Evolutionary conservation across 2,329 filamentous ascomycete species (phyloP), one percentile per base, ranked within the genome.

Genomic region (Fusarium humuli): DNA sequence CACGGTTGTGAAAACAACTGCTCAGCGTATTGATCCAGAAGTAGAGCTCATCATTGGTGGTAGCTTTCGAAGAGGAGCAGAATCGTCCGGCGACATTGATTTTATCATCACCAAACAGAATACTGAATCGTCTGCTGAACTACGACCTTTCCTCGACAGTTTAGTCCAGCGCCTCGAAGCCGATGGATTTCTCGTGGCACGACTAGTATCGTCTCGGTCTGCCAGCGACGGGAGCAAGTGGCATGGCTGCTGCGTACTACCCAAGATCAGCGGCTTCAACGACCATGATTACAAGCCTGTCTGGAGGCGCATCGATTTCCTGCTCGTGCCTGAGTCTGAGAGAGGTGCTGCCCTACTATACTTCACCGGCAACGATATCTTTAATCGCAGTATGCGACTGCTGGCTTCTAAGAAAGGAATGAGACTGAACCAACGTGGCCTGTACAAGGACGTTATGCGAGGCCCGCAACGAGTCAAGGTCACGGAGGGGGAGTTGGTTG

Each of bases 321-420:
- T 98, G 3, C 86, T 97, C 6, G 94, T 97, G 1, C 94, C 94
- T 0, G 90, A 90, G 71, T 83, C 87, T 3, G 91, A 97, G 79
- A 85, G 94, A 53, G 95, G 95, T 2, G 94, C 93, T 0, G 94
- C 94, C 1, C 78, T 98, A 66, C 87, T 98, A n/a, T 98, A 98
- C 77, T 98, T 98, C 76, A 98, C 95, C 0, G 95, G 95, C 2
- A 96, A 98, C 72, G 94, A 97, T 77, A 91, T 97, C 34, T 98
- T 98, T 82, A 98, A 98, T 78, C 85, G 94, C 18, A 97, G 93
- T 76, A 88, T 98, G 78, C 83, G 95, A 69, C 81, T 97, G 18
- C 79, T 98, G 69, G 94, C 94, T 16, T 88, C 89, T 41, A 94
- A 89, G 80, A 96, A 93, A 80, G 88, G 89, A 0, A 94, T 97